Evolutionary conservation across 2,329 filamentous ascomycete species (phyloP).

Genomic region (Metarhizium anisopliae): DNA sequence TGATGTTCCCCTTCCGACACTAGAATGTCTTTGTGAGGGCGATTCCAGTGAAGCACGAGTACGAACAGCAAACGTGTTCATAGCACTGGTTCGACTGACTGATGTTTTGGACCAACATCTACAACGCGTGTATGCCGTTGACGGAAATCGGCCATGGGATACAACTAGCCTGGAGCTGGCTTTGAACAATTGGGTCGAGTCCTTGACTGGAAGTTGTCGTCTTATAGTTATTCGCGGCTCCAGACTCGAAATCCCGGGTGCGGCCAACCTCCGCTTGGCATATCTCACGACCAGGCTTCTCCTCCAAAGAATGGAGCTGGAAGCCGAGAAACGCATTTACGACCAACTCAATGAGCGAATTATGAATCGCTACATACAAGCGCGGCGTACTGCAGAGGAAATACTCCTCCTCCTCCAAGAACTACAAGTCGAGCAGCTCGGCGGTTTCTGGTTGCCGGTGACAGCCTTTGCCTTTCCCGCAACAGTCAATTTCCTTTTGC

Average conservation of each 20-base stretch:
- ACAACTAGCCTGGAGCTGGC: conserved; percentile 26
- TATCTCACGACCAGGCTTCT: conserved; percentile 40
- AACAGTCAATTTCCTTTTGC: too few species aligned
- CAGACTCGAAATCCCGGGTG: conserved; percentile 31
- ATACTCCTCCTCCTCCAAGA: too few species aligned
- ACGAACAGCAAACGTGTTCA: conserved; percentile 29
- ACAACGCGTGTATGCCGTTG: conserved; percentile 26
- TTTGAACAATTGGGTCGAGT: conserved; percentile 35
- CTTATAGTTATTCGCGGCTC: conserved; percentile 32
- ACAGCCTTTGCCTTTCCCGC: too few species aligned
- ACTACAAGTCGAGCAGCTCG: too few species aligned
- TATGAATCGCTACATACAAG: conserved; percentile 28
- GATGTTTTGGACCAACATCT: conserved; percentile 24
- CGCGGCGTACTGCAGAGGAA: conserved; percentile 18
- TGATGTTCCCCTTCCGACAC: conserved; percentile 35
- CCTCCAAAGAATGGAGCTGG: conserved; percentile 36
- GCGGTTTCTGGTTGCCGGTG: too few species aligned
- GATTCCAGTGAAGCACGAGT: conserved; percentile 9
- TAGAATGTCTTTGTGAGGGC: conserved; percentile 23
- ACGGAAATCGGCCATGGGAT: conserved; percentile 15
- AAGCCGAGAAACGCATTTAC: conserved; percentile 24
- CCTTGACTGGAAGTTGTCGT: conserved; percentile 27
- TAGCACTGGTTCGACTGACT: conserved; percentile 35
- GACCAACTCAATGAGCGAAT: conserved; percentile 13
- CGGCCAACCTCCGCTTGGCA: conserved; percentile 39